Base-by-base conservation (phyloP, 2,329 filamentous ascomycete species). In the Fusarium sublunatum region DNA sequence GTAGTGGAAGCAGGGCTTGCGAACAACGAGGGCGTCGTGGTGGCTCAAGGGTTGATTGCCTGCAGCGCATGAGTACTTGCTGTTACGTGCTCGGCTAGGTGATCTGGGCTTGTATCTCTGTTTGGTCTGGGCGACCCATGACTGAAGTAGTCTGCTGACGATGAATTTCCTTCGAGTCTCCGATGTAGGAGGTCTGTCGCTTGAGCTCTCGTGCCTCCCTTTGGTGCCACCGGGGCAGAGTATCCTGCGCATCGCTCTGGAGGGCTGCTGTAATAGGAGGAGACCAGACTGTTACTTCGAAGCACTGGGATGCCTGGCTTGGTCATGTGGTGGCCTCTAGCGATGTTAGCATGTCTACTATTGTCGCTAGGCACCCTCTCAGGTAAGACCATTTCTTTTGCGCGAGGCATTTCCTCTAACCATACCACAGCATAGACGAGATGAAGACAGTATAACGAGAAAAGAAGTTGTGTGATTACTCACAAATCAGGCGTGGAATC, bases 1-100 rank as follows among this genome's bases (percentile, higher is more conserved):
- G 31, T 53, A 26, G 35, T 47, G 32, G 31, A 66, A 66, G 42
- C 25, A 65, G 62, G 28, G 45, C 31, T 35, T 50, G 28, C 22
- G 15, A 29, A n/a, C 24, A 32, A 38, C 6, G 44, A 53, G 11
- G 6, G 36, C 11, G 9, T 31, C 26, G 28, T 43, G 32, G 13
- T 36, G 47, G 29, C 10, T 28, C 36, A 43, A 34, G 11, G 26
- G 29, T 24, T 24, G 40, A 34, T 46, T 44, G 25, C 19, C 52
- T 58, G 9, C n/a, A 22, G 39, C 19, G 32, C 32, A 46, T 50
- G 29, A 64, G 60, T 47, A 31, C 35, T 13, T 58, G 50, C 29
- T 34, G 38, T 26, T 36, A 50, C 41, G 19, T 38, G 11, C 9
- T 35, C 39, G 35, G 32, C 38, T 39, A 35, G 29, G 38, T 13